Evolutionary conservation across 495 filamentous ascomycete species (phyloP).

Genomic region (Evernia prunastri): DNA sequence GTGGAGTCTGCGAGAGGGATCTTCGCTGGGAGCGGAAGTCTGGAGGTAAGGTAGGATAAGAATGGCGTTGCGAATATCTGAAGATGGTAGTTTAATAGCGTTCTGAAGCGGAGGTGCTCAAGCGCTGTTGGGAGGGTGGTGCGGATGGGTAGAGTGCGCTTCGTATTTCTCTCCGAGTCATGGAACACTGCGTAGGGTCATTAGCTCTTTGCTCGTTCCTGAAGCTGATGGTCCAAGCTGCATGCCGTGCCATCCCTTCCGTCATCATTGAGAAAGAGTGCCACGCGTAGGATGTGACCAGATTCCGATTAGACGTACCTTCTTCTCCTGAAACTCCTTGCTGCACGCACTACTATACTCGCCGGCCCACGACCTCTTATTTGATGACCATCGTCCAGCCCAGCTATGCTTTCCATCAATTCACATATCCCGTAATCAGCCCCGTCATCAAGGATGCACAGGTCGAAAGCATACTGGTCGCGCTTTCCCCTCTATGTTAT

Average conservation of each 20-base stretch:
- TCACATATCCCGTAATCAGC: slow-evolving; percentile 37
- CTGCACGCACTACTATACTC: slow-evolving; percentile 32
- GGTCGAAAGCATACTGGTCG: slow-evolving; percentile 35
- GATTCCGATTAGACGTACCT: slow-evolving; percentile 33
- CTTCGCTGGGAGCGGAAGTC: slow-evolving; percentile 13
- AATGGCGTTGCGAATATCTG: slow-evolving; percentile 34
- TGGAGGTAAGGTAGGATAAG: slow-evolving; percentile 30
- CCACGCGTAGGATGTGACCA: slow-evolving; percentile 32
- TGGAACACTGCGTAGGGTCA: slow-evolving; percentile 19
- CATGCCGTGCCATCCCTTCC: not conserved
- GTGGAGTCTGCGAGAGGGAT: not conserved
- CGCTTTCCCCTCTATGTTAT: slow-evolving; percentile 25
- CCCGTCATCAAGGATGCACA: slow-evolving; percentile 40
- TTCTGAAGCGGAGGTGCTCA: slow-evolving; percentile 27
- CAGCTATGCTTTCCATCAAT: slow-evolving; percentile 36
- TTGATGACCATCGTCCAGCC: not conserved
- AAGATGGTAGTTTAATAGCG: slow-evolving; percentile 28
- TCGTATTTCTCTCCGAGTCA: slow-evolving; percentile 23
- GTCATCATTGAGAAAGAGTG: slow-evolving; percentile 22
- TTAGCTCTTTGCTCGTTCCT: slow-evolving; percentile 20
- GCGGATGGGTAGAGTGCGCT: slow-evolving; percentile 23
- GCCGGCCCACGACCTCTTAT: not conserved
- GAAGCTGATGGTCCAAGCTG: not conserved
- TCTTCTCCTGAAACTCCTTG: slow-evolving; percentile 28
- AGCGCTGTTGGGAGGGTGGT: slow-evolving; percentile 33